Evolutionary conservation across 257 asterid genomes (phyloP), one percentile per base, ranked within the genome.

Genomic region (Solanum ossicruentum): DNA sequence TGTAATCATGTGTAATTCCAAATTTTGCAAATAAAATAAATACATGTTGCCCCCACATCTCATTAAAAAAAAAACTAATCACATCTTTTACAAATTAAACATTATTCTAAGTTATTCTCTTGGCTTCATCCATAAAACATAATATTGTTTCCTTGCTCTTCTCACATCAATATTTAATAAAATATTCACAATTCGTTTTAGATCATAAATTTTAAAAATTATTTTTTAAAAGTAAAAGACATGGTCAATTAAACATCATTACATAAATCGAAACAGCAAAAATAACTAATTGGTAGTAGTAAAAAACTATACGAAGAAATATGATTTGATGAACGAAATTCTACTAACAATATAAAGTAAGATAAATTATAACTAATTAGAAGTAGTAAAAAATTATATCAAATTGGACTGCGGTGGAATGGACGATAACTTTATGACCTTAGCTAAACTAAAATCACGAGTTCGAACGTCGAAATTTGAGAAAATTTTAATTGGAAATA

Each of bases 171-270:
- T 8, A 60, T 60, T 60, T 60, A 36, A 36, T 4, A 5, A n/a
- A 21, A 60, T 60, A 60, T 60, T 21, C 12, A 21, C 0, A 3
- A 21, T 1, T 60, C 21, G 21, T 60, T 60, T n/a, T 20, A 58
- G 11, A 58, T 58, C 3, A 58, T 20, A 58, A 58, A 8, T 58
- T 58, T 58, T 10, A 1, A 0, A 10, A 10, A 3, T 3, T 1
- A 20, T 0, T 2, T 32, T 32, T 32, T 32, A 32, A 32, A 32
- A 32, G 3, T 32, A 32, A 32, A 32, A 32, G 3, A 32, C 3
- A 3, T 32, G 36, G 0, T 10, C 7, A 4, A 10, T 60, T 0
- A 60, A 60, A 58, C 5, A 0, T 4, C 2, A 11, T 11, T 3
- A 61, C 6, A 61, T 21, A 61, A 21, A 10, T n/a, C 1, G 8